These are phyloP conservation scores for Mortierella polycephala DNA, from an alignment of 371 early-diverging fungal species.

Conservation along the genomic window DNA sequence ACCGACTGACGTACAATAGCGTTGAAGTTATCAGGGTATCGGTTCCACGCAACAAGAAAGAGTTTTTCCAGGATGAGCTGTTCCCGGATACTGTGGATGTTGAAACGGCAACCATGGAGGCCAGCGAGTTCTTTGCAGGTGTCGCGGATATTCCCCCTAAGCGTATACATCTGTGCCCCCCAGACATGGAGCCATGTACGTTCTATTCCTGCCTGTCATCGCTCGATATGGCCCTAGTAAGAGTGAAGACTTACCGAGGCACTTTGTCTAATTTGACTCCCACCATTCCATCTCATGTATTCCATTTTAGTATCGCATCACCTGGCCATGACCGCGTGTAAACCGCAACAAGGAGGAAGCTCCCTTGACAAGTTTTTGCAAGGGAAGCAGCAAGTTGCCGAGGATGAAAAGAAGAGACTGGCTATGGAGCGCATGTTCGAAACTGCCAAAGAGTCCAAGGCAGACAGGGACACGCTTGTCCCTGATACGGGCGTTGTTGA, in stretches of 20 bases:
- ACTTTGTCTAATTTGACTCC: background rate
- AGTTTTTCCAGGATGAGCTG: conserved; percentile 90
- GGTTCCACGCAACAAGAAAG: conserved; percentile 82
- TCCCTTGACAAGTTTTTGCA: conserved; percentile 52
- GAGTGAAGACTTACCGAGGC: no score
- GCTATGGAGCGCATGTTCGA: conserved; percentile 54
- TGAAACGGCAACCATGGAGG: conserved; percentile 61
- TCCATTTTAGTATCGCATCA: conserved; percentile 30
- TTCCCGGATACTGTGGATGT: conserved; percentile 75
- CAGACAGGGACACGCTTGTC: conserved; percentile 46
- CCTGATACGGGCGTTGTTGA: conserved; percentile 44
- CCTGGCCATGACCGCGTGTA: conserved; percentile 17
- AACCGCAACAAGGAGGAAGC: conserved; percentile 28
- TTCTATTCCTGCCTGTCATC: background rate
- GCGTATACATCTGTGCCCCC: conserved; percentile 64
- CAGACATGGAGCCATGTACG: conserved; percentile 70
- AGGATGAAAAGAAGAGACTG: conserved; percentile 40
- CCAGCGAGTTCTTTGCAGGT: conserved; percentile 69
- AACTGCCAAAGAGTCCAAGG: conserved; percentile 46
- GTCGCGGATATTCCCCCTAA: conserved; percentile 15
- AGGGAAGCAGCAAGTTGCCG: conserved; percentile 47
- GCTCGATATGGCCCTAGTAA: no score
- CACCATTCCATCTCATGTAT: no score
- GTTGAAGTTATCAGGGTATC: conserved; percentile 79
- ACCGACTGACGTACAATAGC: conserved; percentile 70